phyloP scores from a whole-genome alignment of 2,329 filamentous ascomycete species.

The Diaporthe eres region DNA sequence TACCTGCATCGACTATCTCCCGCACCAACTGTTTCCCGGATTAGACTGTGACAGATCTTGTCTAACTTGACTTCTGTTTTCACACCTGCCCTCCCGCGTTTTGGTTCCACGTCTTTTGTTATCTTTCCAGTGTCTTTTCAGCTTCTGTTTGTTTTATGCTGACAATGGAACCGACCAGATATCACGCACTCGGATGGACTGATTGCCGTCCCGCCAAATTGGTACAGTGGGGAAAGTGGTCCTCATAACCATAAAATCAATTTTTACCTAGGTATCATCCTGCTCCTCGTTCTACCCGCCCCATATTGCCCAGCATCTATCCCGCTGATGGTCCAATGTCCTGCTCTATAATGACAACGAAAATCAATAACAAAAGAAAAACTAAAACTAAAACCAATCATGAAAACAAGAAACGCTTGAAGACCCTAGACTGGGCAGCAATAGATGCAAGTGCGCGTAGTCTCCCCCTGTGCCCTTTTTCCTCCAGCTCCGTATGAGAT shows the following conservation, averaged over 20 bases:
- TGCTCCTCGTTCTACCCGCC: not conserved
- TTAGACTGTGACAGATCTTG: not conserved
- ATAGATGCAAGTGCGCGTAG: not conserved
- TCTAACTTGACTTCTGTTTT: no score
- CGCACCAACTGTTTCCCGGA: not conserved
- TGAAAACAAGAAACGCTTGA: not conserved
- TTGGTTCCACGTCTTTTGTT: not conserved
- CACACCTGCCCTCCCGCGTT: no score
- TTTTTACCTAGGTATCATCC: not conserved
- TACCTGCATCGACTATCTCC: not conserved
- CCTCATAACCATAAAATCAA: not conserved
- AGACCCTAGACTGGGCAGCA: fast-evolving
- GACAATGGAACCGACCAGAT: no score
- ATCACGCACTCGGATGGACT: no score
- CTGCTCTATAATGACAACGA: not conserved
- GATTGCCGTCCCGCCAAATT: no score
- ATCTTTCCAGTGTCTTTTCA: not conserved
- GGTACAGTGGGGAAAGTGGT: fast-evolving
- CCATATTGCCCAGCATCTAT: not conserved
- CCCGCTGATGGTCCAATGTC: not conserved
- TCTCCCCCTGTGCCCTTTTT: not conserved
- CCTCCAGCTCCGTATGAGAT: no score
- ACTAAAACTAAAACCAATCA: not conserved
- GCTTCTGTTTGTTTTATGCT: not conserved
- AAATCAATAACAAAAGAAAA: not conserved